phyloP scores from a whole-genome alignment of 2,329 filamentous ascomycete species.

The Aschersonia sp. region DNA sequence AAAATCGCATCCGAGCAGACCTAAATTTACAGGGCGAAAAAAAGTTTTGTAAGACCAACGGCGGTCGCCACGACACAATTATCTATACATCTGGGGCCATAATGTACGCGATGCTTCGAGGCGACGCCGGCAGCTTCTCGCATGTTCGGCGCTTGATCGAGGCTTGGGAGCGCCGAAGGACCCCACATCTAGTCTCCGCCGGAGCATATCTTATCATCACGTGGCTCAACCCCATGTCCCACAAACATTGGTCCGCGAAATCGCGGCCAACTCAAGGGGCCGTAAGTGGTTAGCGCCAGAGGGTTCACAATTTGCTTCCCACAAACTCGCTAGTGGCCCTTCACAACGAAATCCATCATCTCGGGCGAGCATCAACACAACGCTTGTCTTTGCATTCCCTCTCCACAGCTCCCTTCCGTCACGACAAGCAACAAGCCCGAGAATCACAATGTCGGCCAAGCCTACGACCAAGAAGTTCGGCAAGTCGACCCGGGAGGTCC shows the following conservation, averaged over 20 bases:
- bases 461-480: slow-evolving; percentile 87
- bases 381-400: slow-evolving; percentile 18
- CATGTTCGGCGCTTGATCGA: slow-evolving; percentile 5
- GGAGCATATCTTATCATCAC: slow-evolving; percentile 20
- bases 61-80: no score
- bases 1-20: background rate
- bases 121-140: slow-evolving; percentile 22
- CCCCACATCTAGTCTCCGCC: background rate
- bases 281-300: slow-evolving; percentile 20
- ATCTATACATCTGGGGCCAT: slow-evolving; percentile 5
- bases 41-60: background rate
- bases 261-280: slow-evolving; percentile 6
- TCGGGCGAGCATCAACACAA: slow-evolving; percentile 22
- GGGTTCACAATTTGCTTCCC: slow-evolving; percentile 28
- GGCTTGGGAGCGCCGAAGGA: background rate
- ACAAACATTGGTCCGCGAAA: slow-evolving; percentile 7
- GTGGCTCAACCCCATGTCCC: slow-evolving; percentile 19
- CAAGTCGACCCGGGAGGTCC: slow-evolving; percentile 87
- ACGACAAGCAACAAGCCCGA: slow-evolving; percentile 22
- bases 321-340: slow-evolving; percentile 26
- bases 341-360: slow-evolving; percentile 27
- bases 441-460: slow-evolving; percentile 59
- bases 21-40: background rate
- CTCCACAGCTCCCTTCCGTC: slow-evolving; percentile 9
- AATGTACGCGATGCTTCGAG: slow-evolving; percentile 4